Evolutionary conservation across 1,284 basidiomycete genomes (phyloP).

Genomic region (Bothia castanella): DNA sequence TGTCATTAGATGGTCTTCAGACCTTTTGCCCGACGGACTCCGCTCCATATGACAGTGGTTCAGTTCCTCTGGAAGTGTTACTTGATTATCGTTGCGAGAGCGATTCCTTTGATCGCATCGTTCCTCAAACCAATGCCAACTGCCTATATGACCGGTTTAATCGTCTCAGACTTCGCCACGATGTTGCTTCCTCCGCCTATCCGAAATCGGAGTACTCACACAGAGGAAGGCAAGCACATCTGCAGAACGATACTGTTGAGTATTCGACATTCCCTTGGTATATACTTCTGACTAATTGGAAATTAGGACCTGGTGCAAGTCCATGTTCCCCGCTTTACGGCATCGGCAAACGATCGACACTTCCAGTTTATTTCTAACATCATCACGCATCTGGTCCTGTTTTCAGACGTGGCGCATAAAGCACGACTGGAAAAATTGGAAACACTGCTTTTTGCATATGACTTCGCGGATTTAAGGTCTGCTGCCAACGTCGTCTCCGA

Average conservation of each 20-base stretch:
- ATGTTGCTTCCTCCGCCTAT: constrained; percentile 49
- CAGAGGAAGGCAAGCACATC: constrained; percentile 54
- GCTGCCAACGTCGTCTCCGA: constrained; percentile 68
- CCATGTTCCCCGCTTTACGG: constrained; percentile 80
- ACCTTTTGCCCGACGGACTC: constrained; percentile 73
- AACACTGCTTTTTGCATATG: constrained; percentile 85
- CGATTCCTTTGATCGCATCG: constrained; percentile 81
- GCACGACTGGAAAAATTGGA: constrained; percentile 75
- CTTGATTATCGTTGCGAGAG: constrained; percentile 83
- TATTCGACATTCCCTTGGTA: constrained; percentile 4
- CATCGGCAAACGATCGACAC: constrained; percentile 84
- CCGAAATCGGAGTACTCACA: constrained; percentile 33
- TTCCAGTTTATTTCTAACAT: constrained; percentile 88
- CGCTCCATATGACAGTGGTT: constrained; percentile 40
- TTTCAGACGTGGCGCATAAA: constrained; percentile 84
- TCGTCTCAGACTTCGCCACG: constrained; percentile 77
- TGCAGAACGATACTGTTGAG: constrained; percentile 76
- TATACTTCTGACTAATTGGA: constrained; percentile 13
- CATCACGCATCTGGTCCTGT: constrained; percentile 83
- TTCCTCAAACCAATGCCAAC: constrained; percentile 84
- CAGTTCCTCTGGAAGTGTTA: constrained; percentile 85
- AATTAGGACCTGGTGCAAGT: constrained; percentile 76
- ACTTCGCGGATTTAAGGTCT: constrained; percentile 77
- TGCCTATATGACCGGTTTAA: constrained; percentile 96
- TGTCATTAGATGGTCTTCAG: constrained; percentile 77